Percentiles rank a stretch among this genome's conserved stretches.
phyloP scores from a whole-genome alignment of 331 rosid species.

The Arachis monticola region DNA sequence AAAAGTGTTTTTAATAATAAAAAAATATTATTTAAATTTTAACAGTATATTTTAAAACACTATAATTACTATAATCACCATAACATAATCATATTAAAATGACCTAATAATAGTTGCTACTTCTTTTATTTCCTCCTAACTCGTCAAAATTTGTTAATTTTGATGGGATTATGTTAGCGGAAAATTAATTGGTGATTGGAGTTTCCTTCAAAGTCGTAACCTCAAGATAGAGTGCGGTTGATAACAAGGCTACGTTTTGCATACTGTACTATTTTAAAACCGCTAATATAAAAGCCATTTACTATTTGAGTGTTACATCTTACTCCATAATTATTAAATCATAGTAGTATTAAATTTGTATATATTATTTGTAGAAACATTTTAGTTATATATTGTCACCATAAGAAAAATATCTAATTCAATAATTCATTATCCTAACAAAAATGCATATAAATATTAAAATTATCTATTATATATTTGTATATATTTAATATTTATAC shows the following conservation, averaged over 20 bases:
- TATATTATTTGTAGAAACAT: too few relatives aligned
- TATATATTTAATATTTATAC: too few relatives aligned
- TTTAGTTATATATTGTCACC: too few relatives aligned
- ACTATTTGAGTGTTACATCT: conserved; percentile 17
- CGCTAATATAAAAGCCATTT: conserved; percentile 26
- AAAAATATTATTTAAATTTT: too few relatives aligned
- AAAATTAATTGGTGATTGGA: conserved; percentile 6
- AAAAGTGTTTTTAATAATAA: too few relatives aligned
- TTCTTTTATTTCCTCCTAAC: neutral
- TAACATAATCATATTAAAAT: too few relatives aligned
- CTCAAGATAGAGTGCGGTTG: conserved; percentile 22
- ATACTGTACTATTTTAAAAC: conserved; percentile 11
- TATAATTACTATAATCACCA: too few relatives aligned
- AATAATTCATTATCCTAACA: too few relatives aligned
- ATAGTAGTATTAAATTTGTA: neutral
- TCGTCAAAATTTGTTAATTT: conserved; percentile 1
- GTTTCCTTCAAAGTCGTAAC: conserved; percentile 23
- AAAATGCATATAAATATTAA: too few relatives aligned
- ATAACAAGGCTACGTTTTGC: conserved; percentile 11
- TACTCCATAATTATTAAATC: neutral
- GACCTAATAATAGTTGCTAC: neutral
- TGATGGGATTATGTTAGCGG: neutral
- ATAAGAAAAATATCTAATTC: too few relatives aligned
- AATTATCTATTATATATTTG: too few relatives aligned
- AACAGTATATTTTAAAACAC: too few relatives aligned